Evolutionary conservation across 73 alveolate species (phyloP), one percentile per base, ranked within the genome.

Genomic region (Paramecium sonneborni): DNA sequence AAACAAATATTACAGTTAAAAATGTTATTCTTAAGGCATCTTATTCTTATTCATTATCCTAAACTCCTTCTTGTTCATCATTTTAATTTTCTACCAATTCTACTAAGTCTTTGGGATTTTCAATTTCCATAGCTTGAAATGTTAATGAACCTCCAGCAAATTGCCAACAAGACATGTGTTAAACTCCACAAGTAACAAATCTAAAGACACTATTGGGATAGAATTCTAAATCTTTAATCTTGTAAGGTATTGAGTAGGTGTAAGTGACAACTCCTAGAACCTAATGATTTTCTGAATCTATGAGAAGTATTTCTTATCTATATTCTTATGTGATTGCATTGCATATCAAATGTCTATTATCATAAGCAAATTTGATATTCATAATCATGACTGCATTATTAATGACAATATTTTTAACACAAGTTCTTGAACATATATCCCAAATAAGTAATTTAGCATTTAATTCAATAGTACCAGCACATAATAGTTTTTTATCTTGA

Each of bases 161-260:
- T 37, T 67, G 88, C 99, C 99, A 98, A 68, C 95, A 88, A 10
- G 98, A 88, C 92, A 98, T 92, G 86, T 98, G 99, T 85, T 98
- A 96, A 15, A 97, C 94, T 4, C 99, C 99, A 93, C 99, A 96
- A 3, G 99, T 97, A 41, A 96, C 96, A 92, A 98, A 97, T 87
- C 94, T 95, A 41, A 97, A 93, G n/a, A 96, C 96, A 58, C 96
- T 88, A 26, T 94, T 95, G 28, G 98, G 98, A 57, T 93, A 94
- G 94, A 98, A 97, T 52, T 96, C 97, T 39, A 98, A 93, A 92
- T 98, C 99, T 88, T 98, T 98, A 20, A 98, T 97, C 89, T 97
- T 98, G 62, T 88, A 97, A 38, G 99, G 98, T 24, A 97, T 90
- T 35, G 98, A 94, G 87, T 97, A 97, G 5, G 95, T 41, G 76